Evolutionary conservation across 169 alveolate genomes (phyloP).

Genomic region (Plasmodium malariae): DNA sequence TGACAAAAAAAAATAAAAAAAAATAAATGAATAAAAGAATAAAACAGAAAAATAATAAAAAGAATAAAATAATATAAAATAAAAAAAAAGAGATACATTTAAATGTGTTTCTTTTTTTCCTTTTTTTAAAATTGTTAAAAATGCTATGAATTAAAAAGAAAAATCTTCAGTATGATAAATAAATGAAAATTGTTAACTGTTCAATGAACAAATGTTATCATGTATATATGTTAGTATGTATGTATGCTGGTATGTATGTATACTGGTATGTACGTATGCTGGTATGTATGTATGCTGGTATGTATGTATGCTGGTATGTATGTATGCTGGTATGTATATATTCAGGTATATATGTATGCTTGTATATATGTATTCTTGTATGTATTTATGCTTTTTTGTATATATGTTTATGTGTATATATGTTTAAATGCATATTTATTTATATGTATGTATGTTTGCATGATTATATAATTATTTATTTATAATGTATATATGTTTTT

Average conservation of each 20-base stretch:
- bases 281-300: too few species aligned
- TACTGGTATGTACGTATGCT: too few species aligned
- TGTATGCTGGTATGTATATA: too few species aligned
- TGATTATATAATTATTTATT: neutral
- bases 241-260: too few species aligned
- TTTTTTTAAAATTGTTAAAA: neutral
- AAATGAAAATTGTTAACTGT: neutral
- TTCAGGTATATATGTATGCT: too few species aligned
- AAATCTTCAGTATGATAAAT: neutral
- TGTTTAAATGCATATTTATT: neutral
- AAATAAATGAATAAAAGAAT: too few species aligned
- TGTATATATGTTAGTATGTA: too few species aligned
- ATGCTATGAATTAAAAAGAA: neutral
- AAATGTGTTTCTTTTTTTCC: too few species aligned
- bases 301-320: too few species aligned
- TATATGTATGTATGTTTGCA: neutral
- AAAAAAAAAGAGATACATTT: too few species aligned
- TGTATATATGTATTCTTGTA: neutral
- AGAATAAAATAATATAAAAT: too few species aligned
- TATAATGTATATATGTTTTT: neutral
- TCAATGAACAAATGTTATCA: too few species aligned
- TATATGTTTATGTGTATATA: neutral
- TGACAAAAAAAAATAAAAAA: neutral
- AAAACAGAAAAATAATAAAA: neutral
- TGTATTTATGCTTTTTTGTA: neutral